Base-by-base conservation (phyloP, 2,329 filamentous ascomycete genomes). In the Diaporthe ilicicola region DNA sequence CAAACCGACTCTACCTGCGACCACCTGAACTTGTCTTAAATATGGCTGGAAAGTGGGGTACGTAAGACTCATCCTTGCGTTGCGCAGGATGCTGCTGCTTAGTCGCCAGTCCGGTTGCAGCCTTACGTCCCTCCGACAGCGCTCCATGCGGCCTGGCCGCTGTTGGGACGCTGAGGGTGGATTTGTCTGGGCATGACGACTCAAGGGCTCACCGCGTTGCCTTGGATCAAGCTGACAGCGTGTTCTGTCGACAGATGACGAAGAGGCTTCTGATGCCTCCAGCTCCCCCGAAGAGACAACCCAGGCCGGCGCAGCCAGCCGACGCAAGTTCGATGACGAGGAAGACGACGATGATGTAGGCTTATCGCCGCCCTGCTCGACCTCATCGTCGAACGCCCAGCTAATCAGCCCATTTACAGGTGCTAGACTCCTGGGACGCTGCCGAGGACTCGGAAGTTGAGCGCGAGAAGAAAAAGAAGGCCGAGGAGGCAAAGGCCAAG, bases 381-480 rank as follows among this genome's bases (percentile, higher is more conserved):
- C 53, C 64, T 69, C 69, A 72, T 67, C 46, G 48, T 27, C 13
- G 27, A 55, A 46, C 29, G 10, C 34, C 46, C 70, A 61, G 59
- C 67, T 50, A 76, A 62, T 62, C 56, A 27, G 22, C 22, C 29
- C 19, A 53, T 19, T 3, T 54, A 70, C 74, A 97, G 92, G 94
- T 98, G 70, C 89, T 98, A 79, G 96, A 99, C 72, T 95, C 94
- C 42, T 99, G 96, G 96, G 95, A 98, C 78, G 95, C 94, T 71
- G 95, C 93, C 76, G 96, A 98, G 79, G 96, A 99, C 84, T 97
- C 94, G 73, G 96, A 99, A 78, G 95, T 91, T 77, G 96, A 99
- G 86, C 93, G 94, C 78, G 95, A 98, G 83, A 99, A 98, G 87
- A 93, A 90, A 34, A 93, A 93, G 83, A 96, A 95, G 85, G 94